A percentile compares a stretch with the other conserved stretches of the same genome.
phyloP scores from a whole-genome alignment of 1,284 basidiomycete species.

The Cutaneotrichosporon sp. region DNA sequence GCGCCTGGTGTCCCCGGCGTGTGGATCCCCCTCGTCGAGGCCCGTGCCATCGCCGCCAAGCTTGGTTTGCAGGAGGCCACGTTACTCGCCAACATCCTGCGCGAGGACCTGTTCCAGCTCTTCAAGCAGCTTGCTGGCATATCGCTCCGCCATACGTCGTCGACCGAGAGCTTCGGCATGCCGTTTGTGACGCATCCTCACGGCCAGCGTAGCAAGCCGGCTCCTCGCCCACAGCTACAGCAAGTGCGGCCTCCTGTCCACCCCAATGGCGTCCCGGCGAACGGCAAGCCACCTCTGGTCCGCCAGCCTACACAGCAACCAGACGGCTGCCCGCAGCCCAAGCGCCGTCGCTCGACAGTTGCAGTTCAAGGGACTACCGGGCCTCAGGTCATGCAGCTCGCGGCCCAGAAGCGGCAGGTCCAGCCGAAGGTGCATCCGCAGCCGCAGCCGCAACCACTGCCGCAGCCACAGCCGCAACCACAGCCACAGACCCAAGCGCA shows the following conservation, averaged over 20 bases:
- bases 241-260: conserved; percentile 3
- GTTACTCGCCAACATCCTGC: conserved; percentile 36
- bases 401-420: background rate
- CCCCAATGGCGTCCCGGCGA: conserved; percentile 4
- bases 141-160: conserved; percentile 36
- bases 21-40: conserved; percentile 43
- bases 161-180: conserved; percentile 40
- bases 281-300: conserved; percentile 39
- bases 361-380: conserved; percentile 7
- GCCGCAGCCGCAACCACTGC: conserved; percentile 1
- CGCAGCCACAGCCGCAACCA: background rate
- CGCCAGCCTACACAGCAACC: conserved; percentile 38
- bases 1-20: conserved; percentile 42
- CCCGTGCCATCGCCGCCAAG: conserved; percentile 36
- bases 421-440: background rate
- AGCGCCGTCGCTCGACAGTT: conserved; percentile 44
- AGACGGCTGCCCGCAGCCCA: conserved; percentile 45
- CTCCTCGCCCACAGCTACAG: conserved; percentile 6
- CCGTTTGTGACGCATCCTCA: conserved; percentile 26
- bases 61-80: conserved; percentile 25
- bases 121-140: conserved; percentile 42
- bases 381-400: conserved; percentile 10
- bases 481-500: background rate
- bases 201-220: background rate
- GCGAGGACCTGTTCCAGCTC: conserved; percentile 43